These are phyloP conservation scores for Astrothelium macrocarpum DNA, from an alignment of 495 filamentous ascomycete genomes.

Conservation along the genomic window DNA sequence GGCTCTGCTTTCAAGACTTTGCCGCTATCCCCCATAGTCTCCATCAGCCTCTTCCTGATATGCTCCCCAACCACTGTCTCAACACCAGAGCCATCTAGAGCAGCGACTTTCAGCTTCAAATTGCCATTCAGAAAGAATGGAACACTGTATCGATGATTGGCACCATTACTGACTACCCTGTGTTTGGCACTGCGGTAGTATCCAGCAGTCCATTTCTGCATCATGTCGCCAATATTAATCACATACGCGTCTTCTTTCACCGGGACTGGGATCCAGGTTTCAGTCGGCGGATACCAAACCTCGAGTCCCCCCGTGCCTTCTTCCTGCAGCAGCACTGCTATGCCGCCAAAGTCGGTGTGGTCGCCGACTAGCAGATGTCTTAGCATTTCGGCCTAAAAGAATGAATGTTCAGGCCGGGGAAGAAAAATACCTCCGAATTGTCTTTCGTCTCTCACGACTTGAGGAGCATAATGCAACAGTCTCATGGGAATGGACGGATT, in stretches of 20 bases:
- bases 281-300: conserved; percentile 32
- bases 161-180: conserved; percentile 20
- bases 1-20: not conserved
- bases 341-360: conserved; percentile 35
- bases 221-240: conserved; percentile 40
- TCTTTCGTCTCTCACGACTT: conserved; percentile 27
- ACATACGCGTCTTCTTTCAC: conserved; percentile 34
- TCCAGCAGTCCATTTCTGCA: conserved; percentile 31
- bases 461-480: conserved; percentile 38
- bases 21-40: not conserved
- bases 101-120: not conserved
- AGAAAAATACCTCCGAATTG: conserved; percentile 30
- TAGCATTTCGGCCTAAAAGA: conserved; percentile 17
- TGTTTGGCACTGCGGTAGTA: conserved; percentile 33
- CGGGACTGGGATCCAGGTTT: conserved; percentile 34
- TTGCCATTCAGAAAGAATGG: not conserved
- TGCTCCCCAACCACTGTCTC: not conserved
- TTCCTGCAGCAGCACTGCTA: conserved; percentile 39
- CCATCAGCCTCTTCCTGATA: not conserved
- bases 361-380: conserved; percentile 20
- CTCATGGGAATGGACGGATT: conserved; percentile 37
- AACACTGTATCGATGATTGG: not conserved
- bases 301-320: conserved; percentile 35
- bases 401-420: conserved; percentile 15
- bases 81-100: not conserved